Evolutionary conservation across 2,329 filamentous ascomycete species (phyloP), one percentile per base, ranked within the genome.

Genomic region (Aschersonia sp.): DNA sequence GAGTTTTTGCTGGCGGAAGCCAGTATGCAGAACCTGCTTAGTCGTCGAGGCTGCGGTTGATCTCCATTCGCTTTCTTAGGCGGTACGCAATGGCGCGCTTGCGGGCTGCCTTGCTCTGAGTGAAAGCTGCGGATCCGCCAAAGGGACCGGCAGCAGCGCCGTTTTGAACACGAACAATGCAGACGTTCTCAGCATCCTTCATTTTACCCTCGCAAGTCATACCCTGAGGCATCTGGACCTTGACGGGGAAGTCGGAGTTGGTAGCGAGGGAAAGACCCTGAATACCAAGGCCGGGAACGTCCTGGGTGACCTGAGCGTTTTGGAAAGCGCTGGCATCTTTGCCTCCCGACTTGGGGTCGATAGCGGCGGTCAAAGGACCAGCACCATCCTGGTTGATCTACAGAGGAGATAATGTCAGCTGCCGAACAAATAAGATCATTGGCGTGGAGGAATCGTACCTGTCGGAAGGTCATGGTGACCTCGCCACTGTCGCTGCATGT

Each of bases 361-460:
- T 67, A 42, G 68, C 66, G 10, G 79, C 80, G 37, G 67, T 72
- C 44, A 83, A 64, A 1, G 78, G 78, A 3, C 80, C 81, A 0
- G 80, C 80, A 30, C 80, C 80, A 55, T 84, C 80, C 62, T 83
- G 79, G 71, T 84, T 84, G 66, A 83, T 75, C 66, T 84, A 77
- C 12, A n/a, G 4, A 10, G 29, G 11, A 45, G 40, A 37, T 45
- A 39, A 42, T 41, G 39, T 42, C 29, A 30, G 43, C 42, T 35
- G 42, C 30, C 10, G 8, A 22, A 22, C 12, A 12, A 37, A 37
- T 45, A 7, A 11, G 7, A 11, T 22, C 14, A 6, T 3, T 12
- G 59, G 59, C 0, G 39, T 32, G 4, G 44, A 30, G 22, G 31
- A 32, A 31, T 49, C 55, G 41, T 51, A 60, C 62, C 59, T 64